Evolutionary conservation across 148 eudicot genomes (phyloP), one percentile per base, ranked within the genome.

Genomic region (Dianthus caryophyllus): DNA sequence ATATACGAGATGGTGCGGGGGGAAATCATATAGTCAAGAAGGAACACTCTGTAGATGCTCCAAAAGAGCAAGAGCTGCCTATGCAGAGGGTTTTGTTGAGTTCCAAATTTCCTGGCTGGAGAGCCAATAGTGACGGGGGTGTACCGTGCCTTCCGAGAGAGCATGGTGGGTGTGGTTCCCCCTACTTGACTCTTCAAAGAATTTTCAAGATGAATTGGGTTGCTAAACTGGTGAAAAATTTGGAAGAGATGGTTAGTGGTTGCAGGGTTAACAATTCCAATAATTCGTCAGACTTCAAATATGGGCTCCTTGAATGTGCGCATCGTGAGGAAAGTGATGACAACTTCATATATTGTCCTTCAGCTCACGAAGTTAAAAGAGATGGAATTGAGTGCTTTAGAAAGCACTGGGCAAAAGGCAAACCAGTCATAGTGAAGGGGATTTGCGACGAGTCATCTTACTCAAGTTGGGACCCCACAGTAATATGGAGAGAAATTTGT

Each of bases 131-230:
- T 12, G 89, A 89, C 80, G 95, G 90, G 49, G 83, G 95, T 77
- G 73, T 93, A 72, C 90, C 85, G 5, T 93, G 98, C 71, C 93
- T 85, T 18, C 90, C 95, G 55, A 80, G 67, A 76, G 83, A 76
- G 66, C 80, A 81, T 76, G 91, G 95, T 51, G 98, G 96, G 46
- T 93, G 98, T 73, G 91, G 91, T 59, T 84, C 71, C 76, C 68
- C 80, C 36, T 59, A 73, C 59, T 66, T 93, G 68, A 79, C 76
- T 47, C 77, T 93, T 51, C 86, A 75, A 66, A 81, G 98, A 59
- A 93, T 89, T 67, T 93, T 93, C 69, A 93, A 93, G 81, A 89
- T 93, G 88, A 87, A 93, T 59, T 93, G 98, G 98, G 98, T 89
- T 80, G 90, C 96, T 38, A 89, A 87, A 80, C 76, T 93, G 67